Base-by-base conservation (phyloP, 805 yeast species). In the Lipomyces yamanashiensis region DNA sequence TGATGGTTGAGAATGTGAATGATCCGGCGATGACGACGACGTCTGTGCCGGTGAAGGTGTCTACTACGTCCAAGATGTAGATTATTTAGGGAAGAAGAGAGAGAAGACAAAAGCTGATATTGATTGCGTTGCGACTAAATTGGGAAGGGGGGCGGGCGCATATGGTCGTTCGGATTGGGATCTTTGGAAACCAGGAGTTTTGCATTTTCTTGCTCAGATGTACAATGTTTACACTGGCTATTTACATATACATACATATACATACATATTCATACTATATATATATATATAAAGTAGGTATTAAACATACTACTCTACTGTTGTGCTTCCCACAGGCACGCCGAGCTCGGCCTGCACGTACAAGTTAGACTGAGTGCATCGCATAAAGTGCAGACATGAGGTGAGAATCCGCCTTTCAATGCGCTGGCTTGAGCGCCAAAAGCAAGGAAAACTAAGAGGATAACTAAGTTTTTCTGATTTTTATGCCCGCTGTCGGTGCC, bases 1-100 rank as follows among this genome's bases (percentile, higher is more conserved):
- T 37, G 54, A 49, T 37, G 63, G 61, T 57, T 28, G 63, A 54
- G 47, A 49, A 54, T 21, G 52, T 48, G 58, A 41, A 53, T n/a
- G 54, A 52, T 8, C 44, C 47, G 44, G 47, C n/a, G 28, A 34
- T 36, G 23, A 43, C 43, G 57, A 36, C 39, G n/a, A 44, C 56
- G 33, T 15, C 52, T 13, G 40, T 37, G 17, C 54, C 37, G n/a
- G 47, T 56, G 36, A 48, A 41, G 40, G 33, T 40, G 41, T 47
- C 60, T 37, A 50, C 49, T 17, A 23, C 45, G 47, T 17, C 48
- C 17, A 13, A 48, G 49, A 41, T 48, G 51, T 48, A 48, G 39
- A 19, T 28, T 37, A 19, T 28, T 37, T 17, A 37, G 28, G 7
- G 33, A 15, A 7, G 23, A 43, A 43, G 17, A 3, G 17, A 43